Evolutionary conservation across 768 basidiomycete genomes (phyloP).

Genomic region (Rhodosporidiobolus odoratus): DNA sequence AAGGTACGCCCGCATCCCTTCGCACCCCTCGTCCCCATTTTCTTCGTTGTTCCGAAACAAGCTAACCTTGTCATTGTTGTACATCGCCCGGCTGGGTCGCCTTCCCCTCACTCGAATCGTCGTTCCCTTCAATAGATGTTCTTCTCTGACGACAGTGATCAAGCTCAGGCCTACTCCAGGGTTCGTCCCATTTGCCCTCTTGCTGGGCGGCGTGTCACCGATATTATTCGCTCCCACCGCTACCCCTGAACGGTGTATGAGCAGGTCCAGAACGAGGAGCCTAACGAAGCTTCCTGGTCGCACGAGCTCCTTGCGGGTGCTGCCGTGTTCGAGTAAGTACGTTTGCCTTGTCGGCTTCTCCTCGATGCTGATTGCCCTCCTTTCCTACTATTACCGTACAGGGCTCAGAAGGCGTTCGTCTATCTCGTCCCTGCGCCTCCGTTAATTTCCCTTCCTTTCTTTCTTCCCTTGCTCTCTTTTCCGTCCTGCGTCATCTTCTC

Average conservation of each 20-base stretch:
- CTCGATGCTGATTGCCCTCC: neutral
- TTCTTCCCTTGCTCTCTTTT: too few species aligned
- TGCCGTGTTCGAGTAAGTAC: neutral
- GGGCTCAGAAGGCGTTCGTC: neutral
- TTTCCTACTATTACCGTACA: neutral
- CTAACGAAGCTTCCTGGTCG: neutral
- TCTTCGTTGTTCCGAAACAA: too few species aligned
- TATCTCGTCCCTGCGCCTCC: too few species aligned
- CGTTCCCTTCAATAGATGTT: neutral
- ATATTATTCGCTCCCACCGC: neutral
- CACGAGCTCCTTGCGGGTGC: constrained; percentile 1
- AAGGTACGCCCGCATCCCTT: too few species aligned
- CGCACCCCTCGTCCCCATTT: too few species aligned
- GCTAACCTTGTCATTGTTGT: too few species aligned
- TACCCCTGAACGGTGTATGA: too few species aligned
- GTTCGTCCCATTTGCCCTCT: neutral
- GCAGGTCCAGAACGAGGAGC: constrained; percentile 2
- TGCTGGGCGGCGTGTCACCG: neutral
- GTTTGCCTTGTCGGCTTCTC: neutral
- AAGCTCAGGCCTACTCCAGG: neutral
- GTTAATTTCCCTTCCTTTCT: too few species aligned
- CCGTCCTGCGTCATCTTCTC: too few species aligned
- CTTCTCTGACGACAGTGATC: neutral
- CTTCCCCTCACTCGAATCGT: neutral
- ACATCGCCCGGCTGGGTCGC: too few species aligned